A percentile compares a stretch with the other conserved stretches of the same genome.
These are phyloP conservation scores for Penstemon eatonii DNA, from an alignment of 257 asterid species.

Conservation along the genomic window DNA sequence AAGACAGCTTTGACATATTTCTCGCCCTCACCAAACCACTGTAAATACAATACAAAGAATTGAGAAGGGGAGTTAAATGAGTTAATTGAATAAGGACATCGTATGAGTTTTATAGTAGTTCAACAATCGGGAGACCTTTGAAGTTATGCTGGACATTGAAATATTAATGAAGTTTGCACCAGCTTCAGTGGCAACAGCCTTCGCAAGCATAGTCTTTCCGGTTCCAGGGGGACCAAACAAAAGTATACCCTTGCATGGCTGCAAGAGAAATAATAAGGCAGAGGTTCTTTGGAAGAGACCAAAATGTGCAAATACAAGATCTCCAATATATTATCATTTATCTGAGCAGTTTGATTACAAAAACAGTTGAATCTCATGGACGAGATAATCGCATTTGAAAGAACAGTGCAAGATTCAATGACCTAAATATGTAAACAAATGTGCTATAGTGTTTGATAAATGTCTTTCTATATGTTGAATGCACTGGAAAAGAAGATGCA, in stretches of 20 bases:
- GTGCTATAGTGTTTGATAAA: conserved; percentile 3
- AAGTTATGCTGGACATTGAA: conserved; percentile 90
- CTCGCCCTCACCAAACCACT: conserved; percentile 98
- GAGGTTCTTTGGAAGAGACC: conserved; percentile 12
- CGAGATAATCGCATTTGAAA: conserved; percentile 9
- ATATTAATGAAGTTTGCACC: conserved; percentile 90
- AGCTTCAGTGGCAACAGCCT: conserved; percentile 95
- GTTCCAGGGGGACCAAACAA: conserved; percentile 93
- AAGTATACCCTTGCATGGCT: conserved; percentile 95
- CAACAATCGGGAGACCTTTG: conserved; percentile 53
- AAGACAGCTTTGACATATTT: conserved; percentile 90
- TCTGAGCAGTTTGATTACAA: conserved; percentile 9
- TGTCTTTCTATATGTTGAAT: conserved; percentile 1
- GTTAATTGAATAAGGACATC: conserved; percentile 13
- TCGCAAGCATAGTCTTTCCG: conserved; percentile 92
- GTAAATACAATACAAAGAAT: conserved; percentile 29
- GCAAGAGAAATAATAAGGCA: conserved; percentile 25
- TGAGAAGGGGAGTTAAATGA: conserved; percentile 22
- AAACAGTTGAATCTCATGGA: not conserved
- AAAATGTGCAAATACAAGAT: conserved; percentile 11
- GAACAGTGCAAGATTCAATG: not conserved
- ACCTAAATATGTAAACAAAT: conserved; percentile 14
- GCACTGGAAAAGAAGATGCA: conserved; percentile 1
- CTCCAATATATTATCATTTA: conserved; percentile 8
- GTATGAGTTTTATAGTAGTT: not conserved